Conservation (phyloP, 2,329 filamentous ascomycete genomes). For the Mariannaea sp. region DNA sequence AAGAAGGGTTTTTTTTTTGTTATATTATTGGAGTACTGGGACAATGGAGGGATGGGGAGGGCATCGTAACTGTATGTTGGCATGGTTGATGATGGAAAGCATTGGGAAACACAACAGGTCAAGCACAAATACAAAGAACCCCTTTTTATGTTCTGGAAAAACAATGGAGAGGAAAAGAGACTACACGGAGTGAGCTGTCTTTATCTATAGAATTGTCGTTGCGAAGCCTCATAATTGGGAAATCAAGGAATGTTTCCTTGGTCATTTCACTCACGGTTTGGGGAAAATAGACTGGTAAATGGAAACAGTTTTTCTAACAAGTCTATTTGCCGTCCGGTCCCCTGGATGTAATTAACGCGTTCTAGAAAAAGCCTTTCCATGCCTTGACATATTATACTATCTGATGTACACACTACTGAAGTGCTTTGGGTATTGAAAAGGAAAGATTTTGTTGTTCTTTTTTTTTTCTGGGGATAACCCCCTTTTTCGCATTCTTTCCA, state of each 20-base stretch:
- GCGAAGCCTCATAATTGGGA: too few relatives aligned
- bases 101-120: background rate
- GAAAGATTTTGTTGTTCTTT: background rate
- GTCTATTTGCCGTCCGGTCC: background rate
- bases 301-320: too few relatives aligned
- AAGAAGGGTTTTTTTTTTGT: constrained; percentile 18
- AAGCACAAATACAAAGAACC: constrained; percentile 29
- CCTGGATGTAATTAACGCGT: constrained; percentile 9
- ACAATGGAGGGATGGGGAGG: constrained; percentile 20
- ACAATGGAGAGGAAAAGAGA: too few relatives aligned
- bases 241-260: too few relatives aligned
- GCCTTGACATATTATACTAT: background rate
- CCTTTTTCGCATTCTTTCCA: background rate
- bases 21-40: constrained; percentile 21
- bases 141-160: too few relatives aligned
- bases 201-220: too few relatives aligned
- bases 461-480: background rate
- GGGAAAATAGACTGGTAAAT: too few relatives aligned
- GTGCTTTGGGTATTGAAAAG: constrained; percentile 1
- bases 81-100: constrained; percentile 19
- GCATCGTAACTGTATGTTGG: constrained; percentile 17
- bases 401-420: constrained; percentile 7
- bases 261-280: too few relatives aligned
- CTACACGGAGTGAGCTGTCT: too few relatives aligned
- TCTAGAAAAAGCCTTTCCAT: constrained; percentile 5